These are phyloP conservation scores for Phytophthora sp. DNA, from an alignment of 352 stramenopile genomes.

Conservation along the genomic window DNA sequence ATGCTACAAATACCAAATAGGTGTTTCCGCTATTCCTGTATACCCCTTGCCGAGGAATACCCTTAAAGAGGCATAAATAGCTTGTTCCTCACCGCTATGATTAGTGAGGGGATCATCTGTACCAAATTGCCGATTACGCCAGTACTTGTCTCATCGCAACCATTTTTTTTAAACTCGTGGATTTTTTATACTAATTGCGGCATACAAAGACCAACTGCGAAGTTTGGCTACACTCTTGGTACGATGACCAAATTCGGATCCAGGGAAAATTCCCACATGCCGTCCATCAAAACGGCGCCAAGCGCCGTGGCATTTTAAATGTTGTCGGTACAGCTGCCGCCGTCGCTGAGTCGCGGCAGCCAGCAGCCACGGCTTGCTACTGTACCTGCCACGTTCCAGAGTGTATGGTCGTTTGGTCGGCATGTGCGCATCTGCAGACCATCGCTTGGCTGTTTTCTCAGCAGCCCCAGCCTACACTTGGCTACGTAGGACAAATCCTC, in stretches of 20 bases:
- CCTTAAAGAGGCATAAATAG: too few relatives aligned
- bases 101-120: too few relatives aligned
- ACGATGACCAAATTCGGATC: constrained; percentile 4
- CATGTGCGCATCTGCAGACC: constrained; percentile 2
- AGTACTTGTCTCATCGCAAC: constrained; percentile 12
- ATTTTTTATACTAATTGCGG: constrained; percentile 9
- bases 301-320: too few relatives aligned
- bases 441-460: constrained; percentile 24
- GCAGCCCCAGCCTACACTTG: constrained; percentile 27
- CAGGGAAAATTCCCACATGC: constrained; percentile 15
- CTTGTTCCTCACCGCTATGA: too few relatives aligned
- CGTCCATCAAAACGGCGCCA: constrained; percentile 22
- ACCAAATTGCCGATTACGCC: constrained; percentile 4
- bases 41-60: too few relatives aligned
- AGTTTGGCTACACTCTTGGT: constrained; percentile 19
- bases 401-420: constrained; percentile 6
- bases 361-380: background rate
- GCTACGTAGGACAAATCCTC: constrained; percentile 2
- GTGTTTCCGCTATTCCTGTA: too few relatives aligned
- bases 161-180: constrained; percentile 16
- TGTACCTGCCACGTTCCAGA: background rate
- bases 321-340: too few relatives aligned
- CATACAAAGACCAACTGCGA: constrained; percentile 12
- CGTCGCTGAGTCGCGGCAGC: too few relatives aligned
- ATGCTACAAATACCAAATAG: too few relatives aligned